Evolutionary conservation across 495 filamentous ascomycete species (phyloP).

Genomic region (Jackrogersella minutella): DNA sequence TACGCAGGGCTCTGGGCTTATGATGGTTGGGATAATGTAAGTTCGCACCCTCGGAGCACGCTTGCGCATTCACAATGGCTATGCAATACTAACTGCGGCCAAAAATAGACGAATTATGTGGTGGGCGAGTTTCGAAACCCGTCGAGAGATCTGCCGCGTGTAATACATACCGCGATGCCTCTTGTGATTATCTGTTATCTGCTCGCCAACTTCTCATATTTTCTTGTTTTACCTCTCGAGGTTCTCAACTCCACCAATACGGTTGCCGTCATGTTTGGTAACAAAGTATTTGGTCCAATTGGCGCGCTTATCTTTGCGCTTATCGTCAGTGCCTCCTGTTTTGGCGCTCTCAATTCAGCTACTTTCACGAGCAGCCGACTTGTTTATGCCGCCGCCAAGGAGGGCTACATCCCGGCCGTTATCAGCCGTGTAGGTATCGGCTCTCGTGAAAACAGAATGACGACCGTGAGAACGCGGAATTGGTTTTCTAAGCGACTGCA

Average conservation of each 20-base stretch:
- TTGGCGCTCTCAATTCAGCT: slow-evolving; percentile 93
- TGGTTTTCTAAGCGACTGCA: slow-evolving; percentile 66
- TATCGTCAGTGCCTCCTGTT: slow-evolving; percentile 85
- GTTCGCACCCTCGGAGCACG: slow-evolving; percentile 42
- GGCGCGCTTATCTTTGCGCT: slow-evolving; percentile 88
- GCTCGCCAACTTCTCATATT: slow-evolving; percentile 90
- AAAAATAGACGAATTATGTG: slow-evolving; percentile 87
- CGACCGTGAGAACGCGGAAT: slow-evolving; percentile 63
- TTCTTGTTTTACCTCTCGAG: slow-evolving; percentile 86
- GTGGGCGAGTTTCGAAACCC: slow-evolving; percentile 95
- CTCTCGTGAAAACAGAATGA: slow-evolving; percentile 47
- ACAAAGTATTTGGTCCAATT: slow-evolving; percentile 83
- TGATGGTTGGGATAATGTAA: slow-evolving; percentile 98
- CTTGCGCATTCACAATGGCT: background rate
- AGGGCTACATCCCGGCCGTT: slow-evolving; percentile 87
- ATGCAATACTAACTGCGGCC: slow-evolving; percentile 23
- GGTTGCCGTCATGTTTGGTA: slow-evolving; percentile 91
- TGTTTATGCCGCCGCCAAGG: slow-evolving; percentile 92
- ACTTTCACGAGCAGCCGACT: slow-evolving; percentile 92
- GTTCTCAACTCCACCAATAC: slow-evolving; percentile 87
- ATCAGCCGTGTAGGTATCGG: slow-evolving; percentile 84
- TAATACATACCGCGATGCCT: slow-evolving; percentile 97
- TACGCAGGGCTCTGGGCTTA: slow-evolving; percentile 98
- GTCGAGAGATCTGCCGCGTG: slow-evolving; percentile 85
- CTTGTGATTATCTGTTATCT: slow-evolving; percentile 91